A percentile compares a stretch with the other conserved stretches of the same genome.
Evolutionary conservation across 306 rosid species (phyloP).

Genomic region (Acacia confusa): DNA sequence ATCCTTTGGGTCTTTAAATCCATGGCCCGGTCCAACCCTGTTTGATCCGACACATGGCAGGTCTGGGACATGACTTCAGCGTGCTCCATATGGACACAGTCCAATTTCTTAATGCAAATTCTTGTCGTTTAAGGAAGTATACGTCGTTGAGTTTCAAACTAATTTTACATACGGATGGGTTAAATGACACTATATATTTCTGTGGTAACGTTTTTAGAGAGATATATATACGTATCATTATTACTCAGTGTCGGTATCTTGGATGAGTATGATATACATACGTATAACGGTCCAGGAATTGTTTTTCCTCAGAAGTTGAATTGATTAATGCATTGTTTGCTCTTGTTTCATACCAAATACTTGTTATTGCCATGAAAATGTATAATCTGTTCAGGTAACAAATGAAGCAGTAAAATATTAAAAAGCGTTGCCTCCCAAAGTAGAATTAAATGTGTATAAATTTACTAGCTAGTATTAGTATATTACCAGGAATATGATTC

Average conservation of each 20-base stretch:
- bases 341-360: too few relatives aligned
- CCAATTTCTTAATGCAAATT: neutral
- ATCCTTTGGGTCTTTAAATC: neutral
- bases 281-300: too few relatives aligned
- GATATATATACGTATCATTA: too few relatives aligned
- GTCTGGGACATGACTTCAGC: constrained; percentile 40
- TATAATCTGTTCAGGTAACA: too few relatives aligned
- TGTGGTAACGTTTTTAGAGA: constrained; percentile 45
- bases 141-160: neutral
- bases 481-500: neutral
- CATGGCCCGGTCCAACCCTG: neutral
- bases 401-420: too few relatives aligned
- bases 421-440: too few relatives aligned
- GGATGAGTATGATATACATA: too few relatives aligned
- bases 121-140: neutral
- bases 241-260: too few relatives aligned
- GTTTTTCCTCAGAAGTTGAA: too few relatives aligned
- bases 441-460: neutral
- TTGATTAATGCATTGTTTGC: too few relatives aligned
- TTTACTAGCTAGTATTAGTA: too few relatives aligned
- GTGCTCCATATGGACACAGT: constrained; percentile 78
- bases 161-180: constrained; percentile 33
- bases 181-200: constrained; percentile 50
- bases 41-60: neutral
- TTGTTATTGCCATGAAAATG: too few relatives aligned